A percentile compares a stretch with the other conserved stretches of the same genome.
Conservation (phyloP, 2,329 filamentous ascomycete genomes). For the Apiospora hydei region DNA sequence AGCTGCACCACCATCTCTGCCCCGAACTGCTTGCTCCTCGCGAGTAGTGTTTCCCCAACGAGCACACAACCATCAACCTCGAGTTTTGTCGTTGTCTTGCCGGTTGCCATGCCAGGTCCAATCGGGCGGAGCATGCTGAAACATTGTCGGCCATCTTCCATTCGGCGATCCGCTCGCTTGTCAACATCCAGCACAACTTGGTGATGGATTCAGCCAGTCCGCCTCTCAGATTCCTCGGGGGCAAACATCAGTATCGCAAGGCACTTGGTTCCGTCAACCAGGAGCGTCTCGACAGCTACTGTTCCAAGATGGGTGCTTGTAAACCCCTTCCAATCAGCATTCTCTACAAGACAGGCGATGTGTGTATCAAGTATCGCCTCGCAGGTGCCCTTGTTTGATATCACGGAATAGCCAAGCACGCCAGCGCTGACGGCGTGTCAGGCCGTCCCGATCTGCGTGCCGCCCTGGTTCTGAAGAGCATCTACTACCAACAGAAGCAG, state of each 20-base stretch:
- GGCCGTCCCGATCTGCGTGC: conserved; percentile 50
- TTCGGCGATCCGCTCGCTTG: conserved; percentile 33
- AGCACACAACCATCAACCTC: conserved; percentile 29
- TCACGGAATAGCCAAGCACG: conserved; percentile 33
- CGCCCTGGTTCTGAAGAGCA: conserved; percentile 48
- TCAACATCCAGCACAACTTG: conserved; percentile 32
- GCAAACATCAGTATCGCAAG: conserved; percentile 32
- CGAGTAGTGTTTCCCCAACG: conserved; percentile 31
- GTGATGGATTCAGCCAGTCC: conserved; percentile 32
- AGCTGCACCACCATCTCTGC: conserved; percentile 32
- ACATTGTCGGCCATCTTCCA: conserved; percentile 34
- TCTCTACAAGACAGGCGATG: conserved; percentile 32
- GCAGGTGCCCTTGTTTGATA: conserved; percentile 37
- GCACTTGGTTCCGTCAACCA: conserved; percentile 33
- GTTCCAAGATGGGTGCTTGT: conserved; percentile 30
- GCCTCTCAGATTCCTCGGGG: conserved; percentile 32
- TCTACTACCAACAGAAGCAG: conserved; percentile 53
- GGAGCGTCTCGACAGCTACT: conserved; percentile 31
- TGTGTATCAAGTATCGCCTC: conserved; percentile 34
- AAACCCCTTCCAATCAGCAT: conserved; percentile 32
- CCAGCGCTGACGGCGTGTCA: conserved; percentile 45
- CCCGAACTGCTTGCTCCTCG: conserved; percentile 30
- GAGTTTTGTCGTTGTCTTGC: conserved; percentile 31
- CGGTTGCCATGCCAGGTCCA: conserved; percentile 30
- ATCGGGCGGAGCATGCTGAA: conserved; percentile 35